Conservation (phyloP, 2,329 filamentous ascomycete genomes). For the Teratosphaeria viscida region DNA sequence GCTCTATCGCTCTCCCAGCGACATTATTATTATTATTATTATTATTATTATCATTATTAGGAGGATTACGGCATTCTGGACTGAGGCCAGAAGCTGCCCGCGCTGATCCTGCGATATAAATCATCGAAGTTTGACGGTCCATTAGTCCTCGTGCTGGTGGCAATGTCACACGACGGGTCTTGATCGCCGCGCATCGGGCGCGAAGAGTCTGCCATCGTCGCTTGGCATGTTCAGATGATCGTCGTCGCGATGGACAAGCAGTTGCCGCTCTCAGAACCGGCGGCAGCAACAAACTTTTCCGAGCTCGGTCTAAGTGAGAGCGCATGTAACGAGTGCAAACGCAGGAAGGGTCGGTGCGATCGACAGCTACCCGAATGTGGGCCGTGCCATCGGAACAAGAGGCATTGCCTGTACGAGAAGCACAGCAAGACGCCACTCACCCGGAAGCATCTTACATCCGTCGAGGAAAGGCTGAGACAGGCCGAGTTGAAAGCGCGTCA, state of each 20-base stretch:
- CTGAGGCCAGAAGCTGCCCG: not conserved
- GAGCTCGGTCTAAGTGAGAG: slow-evolving; percentile 9
- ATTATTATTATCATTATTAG: no score
- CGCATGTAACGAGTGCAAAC: slow-evolving; percentile 20
- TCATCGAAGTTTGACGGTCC: not conserved
- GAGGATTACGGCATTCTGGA: not conserved
- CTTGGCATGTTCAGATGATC: not conserved
- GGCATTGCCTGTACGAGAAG: slow-evolving; percentile 41
- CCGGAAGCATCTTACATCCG: slow-evolving; percentile 36
- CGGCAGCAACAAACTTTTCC: slow-evolving; percentile 1
- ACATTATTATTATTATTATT: not conserved
- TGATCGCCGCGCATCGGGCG: not conserved
- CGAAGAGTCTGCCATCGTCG: not conserved
- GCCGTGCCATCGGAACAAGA: slow-evolving; percentile 33
- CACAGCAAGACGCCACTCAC: slow-evolving; percentile 40
- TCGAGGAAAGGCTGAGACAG: slow-evolving; percentile 32
- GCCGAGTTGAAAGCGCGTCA: slow-evolving; percentile 14
- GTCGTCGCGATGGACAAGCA: slow-evolving; percentile 7
- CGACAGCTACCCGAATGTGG: slow-evolving; percentile 29
- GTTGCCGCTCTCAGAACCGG: slow-evolving; percentile 5
- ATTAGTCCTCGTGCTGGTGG: not conserved
- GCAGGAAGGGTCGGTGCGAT: slow-evolving; percentile 18
- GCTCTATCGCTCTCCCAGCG: not conserved
- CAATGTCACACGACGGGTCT: not conserved
- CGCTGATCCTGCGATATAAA: not conserved